Conservation (phyloP, 805 yeast species). For the Metschnikowia kofuensis region DNA sequence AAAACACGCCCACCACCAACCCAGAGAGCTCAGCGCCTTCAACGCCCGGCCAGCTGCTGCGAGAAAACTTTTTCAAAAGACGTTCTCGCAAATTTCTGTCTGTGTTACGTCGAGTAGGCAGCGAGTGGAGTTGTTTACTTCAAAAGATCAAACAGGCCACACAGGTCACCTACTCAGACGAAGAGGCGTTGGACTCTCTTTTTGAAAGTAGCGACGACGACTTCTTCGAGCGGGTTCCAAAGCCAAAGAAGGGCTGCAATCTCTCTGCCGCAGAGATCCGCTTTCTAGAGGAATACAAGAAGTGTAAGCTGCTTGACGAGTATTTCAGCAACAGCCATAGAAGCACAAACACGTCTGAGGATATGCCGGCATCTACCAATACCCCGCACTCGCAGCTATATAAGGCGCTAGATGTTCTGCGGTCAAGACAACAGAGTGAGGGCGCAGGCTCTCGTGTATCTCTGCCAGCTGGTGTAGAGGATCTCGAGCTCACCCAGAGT, state of each 20-base stretch:
- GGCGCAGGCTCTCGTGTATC: not conserved
- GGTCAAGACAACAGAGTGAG: not conserved
- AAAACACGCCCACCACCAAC: conserved; percentile 13
- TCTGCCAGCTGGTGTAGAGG: not conserved
- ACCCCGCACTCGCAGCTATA: not conserved
- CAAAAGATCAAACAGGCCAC: conserved; percentile 40
- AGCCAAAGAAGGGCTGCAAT: conserved; percentile 16
- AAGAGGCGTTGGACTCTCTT: conserved; percentile 49
- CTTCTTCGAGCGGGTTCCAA: conserved; percentile 24
- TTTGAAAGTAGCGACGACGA: conserved; percentile 42
- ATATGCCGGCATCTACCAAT: not conserved
- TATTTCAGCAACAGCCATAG: not conserved
- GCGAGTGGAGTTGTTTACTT: conserved; percentile 35
- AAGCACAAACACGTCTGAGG: not conserved
- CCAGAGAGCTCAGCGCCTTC: conserved; percentile 12
- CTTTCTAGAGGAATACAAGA: conserved; percentile 32
- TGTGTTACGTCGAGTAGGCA: conserved; percentile 37
- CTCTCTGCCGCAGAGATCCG: conserved; percentile 26
- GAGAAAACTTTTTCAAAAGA: not conserved
- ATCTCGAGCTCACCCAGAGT: not conserved
- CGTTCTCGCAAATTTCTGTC: conserved; percentile 19
- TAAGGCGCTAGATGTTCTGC: conserved; percentile 4
- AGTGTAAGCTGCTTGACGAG: conserved; percentile 30
- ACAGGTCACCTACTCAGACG: conserved; percentile 48
- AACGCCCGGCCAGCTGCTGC: conserved; percentile 5